Evolutionary conservation across 2,329 filamentous ascomycete genomes (phyloP), one percentile per base, ranked within the genome.

Genomic region (Chaetomium strumarium): DNA sequence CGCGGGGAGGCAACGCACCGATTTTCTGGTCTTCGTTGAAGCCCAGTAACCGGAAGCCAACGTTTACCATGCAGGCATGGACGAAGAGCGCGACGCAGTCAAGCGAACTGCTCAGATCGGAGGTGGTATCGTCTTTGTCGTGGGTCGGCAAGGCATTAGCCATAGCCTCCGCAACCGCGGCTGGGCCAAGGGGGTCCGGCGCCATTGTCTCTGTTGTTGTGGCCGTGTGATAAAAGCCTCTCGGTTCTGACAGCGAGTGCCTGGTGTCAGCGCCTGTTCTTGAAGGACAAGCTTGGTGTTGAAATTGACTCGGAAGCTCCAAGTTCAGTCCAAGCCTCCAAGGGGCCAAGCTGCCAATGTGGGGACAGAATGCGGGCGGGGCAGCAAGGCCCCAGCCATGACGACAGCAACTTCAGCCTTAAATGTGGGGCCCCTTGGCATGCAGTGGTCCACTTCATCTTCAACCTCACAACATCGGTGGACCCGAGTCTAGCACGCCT

Each of bases 61-160:
- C 81, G 9, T 85, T 84, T 20, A 81, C 68, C 83, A 97, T 88
- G 63, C 85, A 90, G 3, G 89, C 86, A 68, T 99, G 92, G 17
- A 85, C 76, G 57, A 95, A 85, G 20, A 97, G 79, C 14, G 89
- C 90, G 55, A 96, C 75, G 44, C 86, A 89, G 71, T 97, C 91
- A 67, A 86, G 89, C 0, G 86, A 80, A 53, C 80, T 85, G 60
- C 84, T 83, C 30, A 91, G 66, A 59, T 83, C 79, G 5, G 81
- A 83, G n/a, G 72, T 75, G 16, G 75, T 74, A 63, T 83, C 80
- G 55, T 66, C 72, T 46, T 71, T 64, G 0, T 69, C 59, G 59
- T 82, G 79, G 2, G 75, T 77, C 10, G 82, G 79, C 49, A 85
- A 67, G 30, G 80, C 80, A 41, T 81, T 75, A 52, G 78, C 76